phyloP scores from a whole-genome alignment of 257 asterid genomes.

The Scutellaria baicalensis region DNA sequence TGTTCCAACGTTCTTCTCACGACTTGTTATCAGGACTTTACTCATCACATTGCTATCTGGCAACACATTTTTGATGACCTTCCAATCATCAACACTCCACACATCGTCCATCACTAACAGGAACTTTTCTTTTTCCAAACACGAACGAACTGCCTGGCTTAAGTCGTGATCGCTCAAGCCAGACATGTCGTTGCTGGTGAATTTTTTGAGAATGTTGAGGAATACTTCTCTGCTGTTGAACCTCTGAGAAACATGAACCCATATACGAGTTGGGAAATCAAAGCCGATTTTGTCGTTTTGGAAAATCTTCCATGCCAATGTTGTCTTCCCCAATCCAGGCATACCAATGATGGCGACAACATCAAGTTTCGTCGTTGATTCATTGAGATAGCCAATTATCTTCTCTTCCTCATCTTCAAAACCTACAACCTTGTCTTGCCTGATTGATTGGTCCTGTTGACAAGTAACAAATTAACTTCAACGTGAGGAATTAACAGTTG shows the following conservation, averaged over 20 bases:
- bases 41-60: constrained; percentile 20
- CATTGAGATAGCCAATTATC: neutral
- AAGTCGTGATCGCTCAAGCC: constrained; percentile 4
- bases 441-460: constrained; percentile 9
- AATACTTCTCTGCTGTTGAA: constrained; percentile 12
- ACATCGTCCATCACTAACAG: constrained; percentile 52
- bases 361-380: constrained; percentile 12
- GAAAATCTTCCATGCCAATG: constrained; percentile 25
- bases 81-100: constrained; percentile 38
- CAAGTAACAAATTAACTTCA: neutral
- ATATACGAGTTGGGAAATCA: constrained; percentile 21
- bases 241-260: constrained; percentile 23
- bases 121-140: constrained; percentile 21
- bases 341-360: constrained; percentile 32
- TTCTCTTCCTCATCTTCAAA: constrained; percentile 19
- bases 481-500: too few relatives aligned
- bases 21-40: constrained; percentile 48
- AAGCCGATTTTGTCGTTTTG: neutral
- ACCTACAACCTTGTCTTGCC: constrained; percentile 24
- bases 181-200: constrained; percentile 20
- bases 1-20: constrained; percentile 22
- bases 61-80: constrained; percentile 18
- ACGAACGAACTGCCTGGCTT: neutral
- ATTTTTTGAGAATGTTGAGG: constrained; percentile 9
- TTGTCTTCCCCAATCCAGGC: constrained; percentile 41